These are phyloP conservation scores for Casaregolazyma lundiana DNA, from an alignment of 1,139 yeast genomes.

Conservation along the genomic window DNA sequence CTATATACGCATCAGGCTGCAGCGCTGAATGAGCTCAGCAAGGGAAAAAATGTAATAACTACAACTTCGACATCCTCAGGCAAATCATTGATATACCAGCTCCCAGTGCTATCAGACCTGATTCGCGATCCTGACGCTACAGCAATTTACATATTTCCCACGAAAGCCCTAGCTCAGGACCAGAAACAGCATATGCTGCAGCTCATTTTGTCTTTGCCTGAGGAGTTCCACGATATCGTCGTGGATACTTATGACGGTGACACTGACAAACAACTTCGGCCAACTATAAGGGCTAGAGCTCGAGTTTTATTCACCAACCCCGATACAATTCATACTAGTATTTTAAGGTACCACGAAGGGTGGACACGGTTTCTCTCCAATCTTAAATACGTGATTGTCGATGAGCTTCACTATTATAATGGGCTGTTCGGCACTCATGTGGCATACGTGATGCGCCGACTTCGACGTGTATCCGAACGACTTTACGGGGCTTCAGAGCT, in stretches of 20 bases:
- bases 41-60: constrained; percentile 65
- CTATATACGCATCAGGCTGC: constrained; percentile 79
- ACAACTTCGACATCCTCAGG: constrained; percentile 96
- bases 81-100: constrained; percentile 83
- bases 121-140: constrained; percentile 53
- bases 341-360: constrained; percentile 51
- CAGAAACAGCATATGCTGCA: constrained; percentile 74
- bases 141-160: constrained; percentile 87
- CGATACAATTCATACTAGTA: constrained; percentile 82
- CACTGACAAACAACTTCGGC: constrained; percentile 56
- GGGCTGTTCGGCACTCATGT: constrained; percentile 94
- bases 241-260: constrained; percentile 94
- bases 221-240: constrained; percentile 30
- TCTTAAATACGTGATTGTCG: constrained; percentile 74
- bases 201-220: constrained; percentile 38
- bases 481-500: constrained; percentile 47
- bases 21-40: constrained; percentile 53
- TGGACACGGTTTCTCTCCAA: constrained; percentile 69
- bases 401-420: constrained; percentile 79
- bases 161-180: constrained; percentile 96
- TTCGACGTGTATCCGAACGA: constrained; percentile 55
- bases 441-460: constrained; percentile 73
- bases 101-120: constrained; percentile 63
- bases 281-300: constrained; percentile 53
- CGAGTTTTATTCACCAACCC: constrained; percentile 90